Percentiles rank a stretch among this genome's conserved stretches.
These are phyloP conservation scores for Luffa aegyptiaca DNA, from an alignment of 306 rosid species.

Conservation along the genomic window DNA sequence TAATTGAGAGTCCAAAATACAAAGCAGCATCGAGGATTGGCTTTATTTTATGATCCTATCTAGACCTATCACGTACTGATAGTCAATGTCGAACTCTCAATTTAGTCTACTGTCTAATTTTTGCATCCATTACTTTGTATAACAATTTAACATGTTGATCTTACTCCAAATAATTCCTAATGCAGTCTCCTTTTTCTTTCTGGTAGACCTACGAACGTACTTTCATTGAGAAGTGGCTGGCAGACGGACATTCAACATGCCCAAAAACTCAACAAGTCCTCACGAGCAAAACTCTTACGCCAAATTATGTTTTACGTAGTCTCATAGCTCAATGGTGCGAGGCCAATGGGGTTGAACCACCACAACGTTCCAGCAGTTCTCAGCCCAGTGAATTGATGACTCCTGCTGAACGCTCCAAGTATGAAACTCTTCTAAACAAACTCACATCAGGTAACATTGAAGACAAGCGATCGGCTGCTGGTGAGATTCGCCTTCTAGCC, in stretches of 20 bases:
- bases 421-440: constrained; percentile 54
- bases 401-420: constrained; percentile 60
- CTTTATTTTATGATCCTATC: neutral
- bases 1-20: neutral
- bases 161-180: neutral
- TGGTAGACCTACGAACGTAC: constrained; percentile 88
- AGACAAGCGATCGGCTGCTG: constrained; percentile 79
- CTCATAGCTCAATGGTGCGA: constrained; percentile 96
- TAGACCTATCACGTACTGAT: neutral
- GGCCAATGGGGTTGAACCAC: constrained; percentile 79
- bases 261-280: constrained; percentile 86
- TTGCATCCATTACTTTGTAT: neutral
- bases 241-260: constrained; percentile 73
- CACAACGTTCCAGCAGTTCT: constrained; percentile 65
- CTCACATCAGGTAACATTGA: constrained; percentile 53
- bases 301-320: constrained; percentile 81
- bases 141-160: neutral
- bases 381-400: constrained; percentile 46
- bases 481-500: constrained; percentile 94
- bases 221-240: constrained; percentile 88
- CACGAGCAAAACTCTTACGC: constrained; percentile 62
- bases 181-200: constrained; percentile 17
- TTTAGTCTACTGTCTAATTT: neutral
- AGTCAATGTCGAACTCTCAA: neutral
- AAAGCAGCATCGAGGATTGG: neutral